phyloP scores from a whole-genome alignment of 805 yeast genomes.

The Candida parachauliodes region DNA sequence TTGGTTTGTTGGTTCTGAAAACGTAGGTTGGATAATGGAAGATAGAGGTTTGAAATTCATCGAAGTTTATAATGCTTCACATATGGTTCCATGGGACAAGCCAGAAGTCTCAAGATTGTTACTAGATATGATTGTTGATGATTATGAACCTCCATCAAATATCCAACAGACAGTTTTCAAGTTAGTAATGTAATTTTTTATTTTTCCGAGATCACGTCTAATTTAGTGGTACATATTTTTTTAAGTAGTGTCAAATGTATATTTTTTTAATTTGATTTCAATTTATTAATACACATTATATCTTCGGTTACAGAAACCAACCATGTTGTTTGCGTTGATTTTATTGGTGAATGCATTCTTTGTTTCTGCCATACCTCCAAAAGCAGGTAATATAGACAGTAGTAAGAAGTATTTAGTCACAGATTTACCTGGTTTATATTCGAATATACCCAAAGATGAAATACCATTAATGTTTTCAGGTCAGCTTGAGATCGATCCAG shows the following conservation, averaged over 20 bases:
- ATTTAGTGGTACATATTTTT: no score
- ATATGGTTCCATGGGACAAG: constrained; percentile 89
- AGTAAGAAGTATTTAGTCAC: constrained; percentile 24
- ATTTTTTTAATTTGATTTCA: no score
- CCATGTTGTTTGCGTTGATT: neutral
- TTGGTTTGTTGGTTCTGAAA: constrained; percentile 45
- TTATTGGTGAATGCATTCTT: neutral
- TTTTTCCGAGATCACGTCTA: no score
- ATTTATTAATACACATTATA: no score
- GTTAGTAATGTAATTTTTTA: no score
- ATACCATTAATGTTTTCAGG: constrained; percentile 62
- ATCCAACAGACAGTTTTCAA: neutral
- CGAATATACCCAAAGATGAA: constrained; percentile 27
- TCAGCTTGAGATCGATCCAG: constrained; percentile 54
- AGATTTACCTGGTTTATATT: constrained; percentile 35
- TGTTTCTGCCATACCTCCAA: constrained; percentile 11
- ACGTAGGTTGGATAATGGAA: constrained; percentile 36
- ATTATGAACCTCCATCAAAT: constrained; percentile 11
- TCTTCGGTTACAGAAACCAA: no score
- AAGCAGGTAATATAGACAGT: constrained; percentile 8
- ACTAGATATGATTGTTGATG: constrained; percentile 47
- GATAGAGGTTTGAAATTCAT: constrained; percentile 77
- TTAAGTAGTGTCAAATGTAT: no score
- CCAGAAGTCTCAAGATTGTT: constrained; percentile 71
- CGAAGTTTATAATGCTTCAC: constrained; percentile 72